phyloP scores from a whole-genome alignment of 345 rosid genomes.

The Excoecaria cochinchinensis region DNA sequence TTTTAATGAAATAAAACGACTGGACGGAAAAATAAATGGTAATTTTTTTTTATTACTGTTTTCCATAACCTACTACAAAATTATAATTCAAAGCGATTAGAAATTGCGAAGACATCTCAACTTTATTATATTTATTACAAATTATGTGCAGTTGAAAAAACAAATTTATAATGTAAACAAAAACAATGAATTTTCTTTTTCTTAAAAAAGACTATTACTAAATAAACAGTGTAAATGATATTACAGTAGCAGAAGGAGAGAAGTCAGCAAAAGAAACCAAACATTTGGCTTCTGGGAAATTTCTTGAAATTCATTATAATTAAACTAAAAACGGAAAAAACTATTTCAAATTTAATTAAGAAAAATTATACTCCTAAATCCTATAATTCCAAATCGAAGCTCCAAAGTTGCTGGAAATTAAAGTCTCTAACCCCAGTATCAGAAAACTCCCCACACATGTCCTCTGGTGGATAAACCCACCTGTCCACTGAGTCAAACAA shows the following conservation, averaged over 20 bases:
- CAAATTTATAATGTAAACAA: too few relatives aligned
- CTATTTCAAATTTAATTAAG: not conserved
- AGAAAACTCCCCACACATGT: conserved; percentile 11
- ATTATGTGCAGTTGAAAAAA: too few relatives aligned
- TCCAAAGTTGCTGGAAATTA: conserved; percentile 19
- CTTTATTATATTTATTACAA: too few relatives aligned
- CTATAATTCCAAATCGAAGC: conserved; percentile 6
- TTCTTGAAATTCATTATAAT: not conserved
- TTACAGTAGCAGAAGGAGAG: too few relatives aligned
- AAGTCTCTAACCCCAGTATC: conserved; percentile 22
- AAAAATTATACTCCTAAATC: not conserved
- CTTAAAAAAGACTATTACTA: not conserved
- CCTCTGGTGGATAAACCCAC: conserved; percentile 19
- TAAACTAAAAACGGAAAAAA: not conserved
- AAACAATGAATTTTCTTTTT: too few relatives aligned
- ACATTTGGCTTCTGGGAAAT: not conserved
- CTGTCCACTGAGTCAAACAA: conserved; percentile 22
- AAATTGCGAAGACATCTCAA: too few relatives aligned
- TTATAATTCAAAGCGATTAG: too few relatives aligned
- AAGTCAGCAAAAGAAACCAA: not conserved
- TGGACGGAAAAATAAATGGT: too few relatives aligned
- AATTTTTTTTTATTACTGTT: too few relatives aligned
- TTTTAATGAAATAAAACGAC: too few relatives aligned
- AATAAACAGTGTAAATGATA: not conserved
- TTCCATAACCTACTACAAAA: too few relatives aligned